phyloP scores from a whole-genome alignment of 345 rosid genomes.

The Melaleuca alternifolia region DNA sequence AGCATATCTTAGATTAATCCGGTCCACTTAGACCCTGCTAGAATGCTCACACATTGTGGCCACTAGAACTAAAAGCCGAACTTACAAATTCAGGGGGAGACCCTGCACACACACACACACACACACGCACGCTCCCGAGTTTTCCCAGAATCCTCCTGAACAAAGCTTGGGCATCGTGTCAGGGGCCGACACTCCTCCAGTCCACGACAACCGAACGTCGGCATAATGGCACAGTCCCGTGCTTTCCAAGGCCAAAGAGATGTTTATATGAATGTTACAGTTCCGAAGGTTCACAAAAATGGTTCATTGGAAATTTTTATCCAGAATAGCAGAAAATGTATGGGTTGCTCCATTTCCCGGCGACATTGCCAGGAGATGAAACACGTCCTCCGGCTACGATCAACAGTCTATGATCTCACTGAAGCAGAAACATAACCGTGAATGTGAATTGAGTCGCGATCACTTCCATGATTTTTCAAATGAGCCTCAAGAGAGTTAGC shows the following conservation, averaged over 20 bases:
- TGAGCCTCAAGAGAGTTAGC: not conserved
- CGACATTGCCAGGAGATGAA: not conserved
- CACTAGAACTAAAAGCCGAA: not conserved
- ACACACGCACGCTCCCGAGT: not conserved
- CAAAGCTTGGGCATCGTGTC: not conserved
- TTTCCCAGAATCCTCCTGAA: not conserved
- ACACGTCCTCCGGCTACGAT: not conserved
- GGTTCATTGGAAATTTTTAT: not conserved
- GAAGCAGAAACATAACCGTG: not conserved
- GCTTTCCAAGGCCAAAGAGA: not conserved
- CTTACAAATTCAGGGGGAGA: not conserved
- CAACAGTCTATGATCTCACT: not conserved
- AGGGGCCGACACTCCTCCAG: not conserved
- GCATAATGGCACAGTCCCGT: not conserved
- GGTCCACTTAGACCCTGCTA: not conserved
- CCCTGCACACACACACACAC: not conserved
- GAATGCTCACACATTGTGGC: not conserved
- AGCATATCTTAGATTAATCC: not conserved
- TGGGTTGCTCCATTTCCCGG: not conserved
- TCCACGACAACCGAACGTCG: not conserved
- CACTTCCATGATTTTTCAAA: not conserved
- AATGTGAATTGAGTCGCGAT: not conserved
- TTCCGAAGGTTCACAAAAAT: not conserved
- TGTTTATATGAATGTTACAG: not conserved
- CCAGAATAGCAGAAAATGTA: not conserved